Conservation (phyloP, 78 protist genomes). For the Dictyostelium capitatum region DNA sequence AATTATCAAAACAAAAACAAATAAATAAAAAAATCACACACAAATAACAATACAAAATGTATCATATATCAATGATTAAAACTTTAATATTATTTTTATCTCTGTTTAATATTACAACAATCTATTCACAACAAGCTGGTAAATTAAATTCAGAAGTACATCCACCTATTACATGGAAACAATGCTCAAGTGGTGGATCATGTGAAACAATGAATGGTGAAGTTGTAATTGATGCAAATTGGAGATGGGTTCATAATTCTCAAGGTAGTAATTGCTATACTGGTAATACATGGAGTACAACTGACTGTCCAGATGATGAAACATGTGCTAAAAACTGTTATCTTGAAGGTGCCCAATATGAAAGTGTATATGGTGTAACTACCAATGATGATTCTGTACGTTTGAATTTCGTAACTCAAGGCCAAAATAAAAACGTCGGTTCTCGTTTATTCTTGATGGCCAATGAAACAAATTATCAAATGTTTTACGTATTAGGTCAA, state of each 20-base stretch:
- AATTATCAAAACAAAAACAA: no score
- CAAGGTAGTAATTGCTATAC: conserved; percentile 85
- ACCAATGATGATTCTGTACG: conserved; percentile 35
- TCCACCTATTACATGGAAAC: conserved; percentile 61
- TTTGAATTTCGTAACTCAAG: conserved; percentile 68
- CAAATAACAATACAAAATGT: no score
- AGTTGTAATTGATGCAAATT: conserved; percentile 74
- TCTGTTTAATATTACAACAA: no score
- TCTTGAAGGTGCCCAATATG: conserved; percentile 79
- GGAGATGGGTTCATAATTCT: conserved; percentile 79
- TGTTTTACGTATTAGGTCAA: conserved; percentile 76
- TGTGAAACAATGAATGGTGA: conserved; percentile 34
- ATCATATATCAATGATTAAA: no score
- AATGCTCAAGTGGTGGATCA: conserved; percentile 26
- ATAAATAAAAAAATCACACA: no score
- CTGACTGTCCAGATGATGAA: conserved; percentile 77
- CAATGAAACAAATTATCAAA: conserved; percentile 44
- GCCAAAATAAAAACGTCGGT: conserved; percentile 80
- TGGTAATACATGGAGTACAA: conserved; percentile 75
- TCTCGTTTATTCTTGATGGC: conserved; percentile 80
- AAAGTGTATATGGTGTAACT: conserved; percentile 76
- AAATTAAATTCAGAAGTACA: conserved; percentile 61
- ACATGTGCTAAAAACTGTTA: conserved; percentile 79
- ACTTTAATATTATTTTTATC: no score
- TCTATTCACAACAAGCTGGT: conserved; percentile 45